Evolutionary conservation across 108 stramenopile species (phyloP), one percentile per base, ranked within the genome.

Genomic region (Skeletonema tropicum): DNA sequence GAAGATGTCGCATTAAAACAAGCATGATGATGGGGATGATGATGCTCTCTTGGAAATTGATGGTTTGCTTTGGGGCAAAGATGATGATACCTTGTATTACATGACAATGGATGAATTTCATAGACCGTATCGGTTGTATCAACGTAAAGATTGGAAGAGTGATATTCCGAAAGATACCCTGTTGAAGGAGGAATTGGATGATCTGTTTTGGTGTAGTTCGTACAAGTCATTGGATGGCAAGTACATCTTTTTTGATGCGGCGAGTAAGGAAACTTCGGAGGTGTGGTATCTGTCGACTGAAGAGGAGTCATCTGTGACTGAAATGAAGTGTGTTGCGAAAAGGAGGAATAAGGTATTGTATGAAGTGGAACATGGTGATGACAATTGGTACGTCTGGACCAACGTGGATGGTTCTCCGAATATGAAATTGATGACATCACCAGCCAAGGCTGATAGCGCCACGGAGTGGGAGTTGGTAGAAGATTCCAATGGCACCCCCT

Each of bases 261-360:
- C 72, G 5, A 88, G 88, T 42, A 89, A 80, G 71, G 97, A 97
- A 73, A 92, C 98, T 1, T 83, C 87, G 21, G 97, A 99, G 77
- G 75, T 87, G 6, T 87, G 88, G 76, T 95, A 80, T 73, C 67
- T 94, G 2, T 91, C 97, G 12, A 82, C 87, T 65, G 73, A 73
- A 33, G 59, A 77, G 32, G 82, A 88, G 29, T 75, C 68, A 83
- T 14, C 19, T 21, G 62, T 30, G 11, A 73, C 25, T 17, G n/a
- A 79, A 21, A 71, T 96, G 21, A 36, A 70, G 32, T 94, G 92
- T 76, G 76, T 97, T 61, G 89, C 90, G 4, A 81, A 77, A 15
- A 76, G 87, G 23, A 74, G 88, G 13, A 58, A 48, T 15, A 94
- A 90, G 41, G 89, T 90, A 10, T 67, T 94, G 46, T 94, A 94